Conservation (phyloP, 2,329 filamentous ascomycete genomes). For the Chalaropsis thielavioides region DNA sequence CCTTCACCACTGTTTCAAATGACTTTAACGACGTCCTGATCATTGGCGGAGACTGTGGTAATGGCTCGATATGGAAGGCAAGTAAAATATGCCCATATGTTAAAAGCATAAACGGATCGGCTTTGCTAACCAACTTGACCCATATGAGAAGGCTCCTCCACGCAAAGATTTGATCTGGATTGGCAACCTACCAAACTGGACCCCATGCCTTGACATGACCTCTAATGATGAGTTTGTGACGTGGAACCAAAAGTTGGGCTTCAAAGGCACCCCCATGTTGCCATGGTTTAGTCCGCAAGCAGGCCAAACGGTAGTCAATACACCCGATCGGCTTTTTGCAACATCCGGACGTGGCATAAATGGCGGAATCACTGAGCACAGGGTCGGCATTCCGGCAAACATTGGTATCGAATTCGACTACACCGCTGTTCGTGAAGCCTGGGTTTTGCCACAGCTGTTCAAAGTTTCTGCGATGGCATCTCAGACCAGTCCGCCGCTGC, state of each 20-base stretch:
- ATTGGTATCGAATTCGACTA: conserved; percentile 45
- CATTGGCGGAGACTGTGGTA: conserved; percentile 62
- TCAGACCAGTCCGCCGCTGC: conserved; percentile 19
- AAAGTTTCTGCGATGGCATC: conserved; percentile 8
- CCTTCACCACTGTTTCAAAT: conserved; percentile 63
- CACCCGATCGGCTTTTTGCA: conserved; percentile 47
- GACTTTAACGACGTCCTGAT: conserved; percentile 63
- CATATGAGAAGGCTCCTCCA: conserved; percentile 33
- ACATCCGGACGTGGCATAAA: conserved; percentile 48
- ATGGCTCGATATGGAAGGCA: conserved; percentile 63
- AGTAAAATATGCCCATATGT: conserved; percentile 21
- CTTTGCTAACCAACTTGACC: background rate
- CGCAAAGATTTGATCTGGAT: conserved; percentile 34
- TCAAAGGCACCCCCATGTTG: conserved; percentile 20
- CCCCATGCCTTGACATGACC: conserved; percentile 41
- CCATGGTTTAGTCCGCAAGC: conserved; percentile 20
- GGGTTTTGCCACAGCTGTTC: conserved; percentile 31
- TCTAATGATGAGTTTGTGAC: conserved; percentile 30
- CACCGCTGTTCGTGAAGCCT: conserved; percentile 36
- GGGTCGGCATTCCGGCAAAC: conserved; percentile 54
- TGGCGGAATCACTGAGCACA: conserved; percentile 53
- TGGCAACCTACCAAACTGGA: conserved; percentile 47
- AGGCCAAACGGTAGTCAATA: background rate
- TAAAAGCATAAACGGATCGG: background rate
- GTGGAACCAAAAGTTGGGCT: conserved; percentile 23